Percentiles rank a stretch among this genome's conserved stretches.
Conservation (phyloP, 306 rosid species). For the Citrullus mucosospermus region DNA sequence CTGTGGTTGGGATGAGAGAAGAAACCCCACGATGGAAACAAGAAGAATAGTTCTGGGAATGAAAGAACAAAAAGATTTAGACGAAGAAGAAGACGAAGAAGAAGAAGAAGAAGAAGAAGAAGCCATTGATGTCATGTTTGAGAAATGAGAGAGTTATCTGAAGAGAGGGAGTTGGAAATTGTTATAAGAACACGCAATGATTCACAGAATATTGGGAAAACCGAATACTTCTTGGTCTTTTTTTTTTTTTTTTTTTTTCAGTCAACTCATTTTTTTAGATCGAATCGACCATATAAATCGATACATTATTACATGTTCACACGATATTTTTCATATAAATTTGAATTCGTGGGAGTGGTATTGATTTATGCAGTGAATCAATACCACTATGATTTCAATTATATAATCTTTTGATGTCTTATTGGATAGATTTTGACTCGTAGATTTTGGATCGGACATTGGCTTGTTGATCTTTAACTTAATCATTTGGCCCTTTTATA, state of each 20-base stretch:
- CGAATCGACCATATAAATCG: too few relatives aligned
- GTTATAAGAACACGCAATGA: not conserved
- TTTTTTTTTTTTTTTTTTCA: not conserved
- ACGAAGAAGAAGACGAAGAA: not conserved
- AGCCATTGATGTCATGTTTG: not conserved
- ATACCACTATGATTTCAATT: too few relatives aligned
- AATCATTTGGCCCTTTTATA: too few relatives aligned
- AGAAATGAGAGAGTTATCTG: not conserved
- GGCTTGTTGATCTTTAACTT: too few relatives aligned
- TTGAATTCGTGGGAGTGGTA: too few relatives aligned
- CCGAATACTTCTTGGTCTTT: not conserved
- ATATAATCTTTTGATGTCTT: too few relatives aligned
- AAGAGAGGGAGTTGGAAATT: not conserved
- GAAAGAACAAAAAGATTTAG: not conserved
- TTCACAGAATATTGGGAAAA: not conserved
- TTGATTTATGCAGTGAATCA: too few relatives aligned
- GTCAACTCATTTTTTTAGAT: not conserved
- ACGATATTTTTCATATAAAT: too few relatives aligned
- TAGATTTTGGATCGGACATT: too few relatives aligned
- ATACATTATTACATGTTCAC: too few relatives aligned
- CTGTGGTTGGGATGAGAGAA: not conserved
- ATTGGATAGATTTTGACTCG: too few relatives aligned
- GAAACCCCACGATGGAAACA: not conserved
- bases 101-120: not conserved
- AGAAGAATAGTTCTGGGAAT: not conserved